Evolutionary conservation across 257 asterid genomes (phyloP).

Genomic region (Solanum corneliomulleri): DNA sequence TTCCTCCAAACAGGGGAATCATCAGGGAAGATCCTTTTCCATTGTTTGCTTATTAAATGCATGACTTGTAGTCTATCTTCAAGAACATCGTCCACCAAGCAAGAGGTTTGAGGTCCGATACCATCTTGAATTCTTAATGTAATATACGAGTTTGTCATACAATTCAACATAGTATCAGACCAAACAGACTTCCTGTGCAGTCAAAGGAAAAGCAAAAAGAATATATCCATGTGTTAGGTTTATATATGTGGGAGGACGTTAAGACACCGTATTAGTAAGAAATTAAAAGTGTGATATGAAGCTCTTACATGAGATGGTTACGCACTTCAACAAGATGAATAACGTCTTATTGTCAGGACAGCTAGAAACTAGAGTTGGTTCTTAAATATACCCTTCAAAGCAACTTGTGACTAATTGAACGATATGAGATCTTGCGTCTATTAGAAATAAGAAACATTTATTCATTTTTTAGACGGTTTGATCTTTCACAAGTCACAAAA

Average conservation of each 20-base stretch:
- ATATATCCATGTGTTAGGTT: neutral
- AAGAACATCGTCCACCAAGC: neutral
- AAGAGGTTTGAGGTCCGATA: neutral
- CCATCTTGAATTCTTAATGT: neutral
- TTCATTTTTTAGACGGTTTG: neutral
- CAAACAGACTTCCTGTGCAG: neutral
- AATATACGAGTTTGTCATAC: neutral
- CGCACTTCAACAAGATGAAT: neutral
- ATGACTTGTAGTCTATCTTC: neutral
- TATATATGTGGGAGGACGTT: neutral
- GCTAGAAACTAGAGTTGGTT: neutral
- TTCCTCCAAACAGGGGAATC: neutral
- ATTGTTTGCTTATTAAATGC: neutral
- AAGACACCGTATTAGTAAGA: neutral
- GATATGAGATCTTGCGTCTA: neutral
- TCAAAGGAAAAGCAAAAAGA: neutral
- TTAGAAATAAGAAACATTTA: neutral
- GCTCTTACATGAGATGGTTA: neutral
- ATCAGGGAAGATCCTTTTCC: neutral
- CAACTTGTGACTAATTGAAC: neutral
- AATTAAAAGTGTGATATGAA: neutral
- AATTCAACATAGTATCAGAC: neutral
- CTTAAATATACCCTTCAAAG: neutral
- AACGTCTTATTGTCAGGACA: neutral
- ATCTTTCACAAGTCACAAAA: neutral